Conservation (phyloP, 1,139 yeast genomes). For the Fermentozyma sake region DNA sequence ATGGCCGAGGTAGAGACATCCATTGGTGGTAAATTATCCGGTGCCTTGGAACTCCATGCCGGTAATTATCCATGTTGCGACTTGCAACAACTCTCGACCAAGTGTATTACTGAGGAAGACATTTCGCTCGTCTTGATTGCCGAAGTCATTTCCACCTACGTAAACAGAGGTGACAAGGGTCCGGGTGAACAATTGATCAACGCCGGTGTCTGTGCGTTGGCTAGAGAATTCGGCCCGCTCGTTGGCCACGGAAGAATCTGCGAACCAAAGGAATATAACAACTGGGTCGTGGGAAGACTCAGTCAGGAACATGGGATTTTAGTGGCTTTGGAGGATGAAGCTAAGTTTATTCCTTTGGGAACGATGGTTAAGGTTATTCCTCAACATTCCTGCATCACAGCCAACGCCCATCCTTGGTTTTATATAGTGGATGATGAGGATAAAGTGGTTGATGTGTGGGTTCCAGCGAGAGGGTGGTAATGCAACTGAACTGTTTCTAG, state of each 20-base stretch:
- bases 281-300: conserved; percentile 54
- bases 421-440: conserved; percentile 49
- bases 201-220: conserved; percentile 69
- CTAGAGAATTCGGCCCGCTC: conserved; percentile 54
- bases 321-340: conserved; percentile 26
- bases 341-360: conserved; percentile 47
- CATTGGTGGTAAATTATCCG: conserved; percentile 32
- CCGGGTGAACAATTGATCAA: conserved; percentile 65
- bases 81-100: conserved; percentile 70
- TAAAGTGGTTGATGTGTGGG: conserved; percentile 62
- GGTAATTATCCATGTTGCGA: conserved; percentile 76
- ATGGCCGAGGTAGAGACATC: conserved; percentile 14
- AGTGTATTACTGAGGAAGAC: conserved; percentile 42
- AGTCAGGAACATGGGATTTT: conserved; percentile 67
- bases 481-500: not conserved
- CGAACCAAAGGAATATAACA: conserved; percentile 32
- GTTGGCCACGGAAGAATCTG: conserved; percentile 48
- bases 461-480: conserved; percentile 59
- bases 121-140: conserved; percentile 59
- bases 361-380: conserved; percentile 55
- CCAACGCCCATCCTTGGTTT: conserved; percentile 59
- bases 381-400: conserved; percentile 74
- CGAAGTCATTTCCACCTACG: conserved; percentile 60
- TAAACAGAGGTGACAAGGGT: conserved; percentile 37
- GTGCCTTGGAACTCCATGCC: conserved; percentile 66